These are phyloP conservation scores for Acer campestre DNA, from an alignment of 345 rosid species.

Conservation along the genomic window DNA sequence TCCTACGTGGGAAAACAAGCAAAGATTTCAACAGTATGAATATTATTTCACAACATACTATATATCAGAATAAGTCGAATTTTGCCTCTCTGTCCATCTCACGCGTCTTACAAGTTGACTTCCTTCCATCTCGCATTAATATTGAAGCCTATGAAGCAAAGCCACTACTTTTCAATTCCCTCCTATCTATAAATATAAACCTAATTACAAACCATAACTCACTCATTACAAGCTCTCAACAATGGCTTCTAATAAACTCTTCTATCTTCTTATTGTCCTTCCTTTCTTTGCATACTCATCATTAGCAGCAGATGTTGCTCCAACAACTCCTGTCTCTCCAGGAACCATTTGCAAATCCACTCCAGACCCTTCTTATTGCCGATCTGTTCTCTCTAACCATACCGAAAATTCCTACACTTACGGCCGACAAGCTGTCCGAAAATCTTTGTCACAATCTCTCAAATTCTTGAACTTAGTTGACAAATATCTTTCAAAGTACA, in stretches of 20 bases:
- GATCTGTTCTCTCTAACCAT: slow-evolving; percentile 54
- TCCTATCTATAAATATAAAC: slow-evolving; percentile 23
- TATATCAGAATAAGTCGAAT: not conserved
- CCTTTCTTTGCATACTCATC: slow-evolving; percentile 32
- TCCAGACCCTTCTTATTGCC: slow-evolving; percentile 69
- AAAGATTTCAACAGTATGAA: not conserved
- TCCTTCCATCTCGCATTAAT: slow-evolving; percentile 5
- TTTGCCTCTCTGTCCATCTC: not conserved
- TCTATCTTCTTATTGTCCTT: slow-evolving; percentile 22
- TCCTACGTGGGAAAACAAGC: not conserved
- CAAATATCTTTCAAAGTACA: slow-evolving; percentile 44
- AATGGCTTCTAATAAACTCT: slow-evolving; percentile 30
- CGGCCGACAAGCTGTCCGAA: slow-evolving; percentile 57
- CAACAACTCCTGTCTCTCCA: slow-evolving; percentile 31
- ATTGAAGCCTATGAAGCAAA: not conserved
- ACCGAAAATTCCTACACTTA: slow-evolving; percentile 52
- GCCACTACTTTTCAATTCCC: not conserved
- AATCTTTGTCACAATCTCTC: slow-evolving; percentile 61
- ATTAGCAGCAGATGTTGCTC: slow-evolving; percentile 22
- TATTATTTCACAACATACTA: not conserved
- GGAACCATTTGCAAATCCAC: slow-evolving; percentile 52
- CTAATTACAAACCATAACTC: slow-evolving; percentile 12
- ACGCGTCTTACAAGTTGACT: slow-evolving; percentile 33
- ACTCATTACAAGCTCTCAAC: not conserved
- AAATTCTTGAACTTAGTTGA: slow-evolving; percentile 55